A percentile compares a stretch with the other conserved stretches of the same genome.
phyloP scores from a whole-genome alignment of 2,329 filamentous ascomycete species.

The Sphaerulina vaccinii region DNA sequence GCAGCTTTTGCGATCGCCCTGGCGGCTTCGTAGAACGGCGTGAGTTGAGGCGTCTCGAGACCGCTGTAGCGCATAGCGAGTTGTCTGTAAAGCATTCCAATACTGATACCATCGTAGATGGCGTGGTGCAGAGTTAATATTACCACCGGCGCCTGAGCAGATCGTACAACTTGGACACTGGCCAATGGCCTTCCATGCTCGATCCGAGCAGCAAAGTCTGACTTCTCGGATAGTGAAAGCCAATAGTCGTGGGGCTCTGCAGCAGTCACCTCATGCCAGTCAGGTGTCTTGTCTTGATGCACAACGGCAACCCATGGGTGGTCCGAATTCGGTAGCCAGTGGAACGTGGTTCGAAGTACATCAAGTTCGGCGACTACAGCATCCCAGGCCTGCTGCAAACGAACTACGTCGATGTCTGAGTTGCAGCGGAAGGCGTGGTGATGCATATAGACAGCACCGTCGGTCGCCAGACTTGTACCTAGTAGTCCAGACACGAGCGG shows the following conservation, averaged over 20 bases:
- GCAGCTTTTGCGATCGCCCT: slow-evolving; percentile 7
- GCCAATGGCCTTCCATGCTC: slow-evolving; percentile 8
- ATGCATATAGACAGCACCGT: slow-evolving; percentile 19
- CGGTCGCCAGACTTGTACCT: slow-evolving; percentile 17
- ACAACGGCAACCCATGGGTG: slow-evolving; percentile 20
- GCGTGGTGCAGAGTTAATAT: slow-evolving; percentile 23
- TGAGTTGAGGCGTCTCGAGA: not conserved
- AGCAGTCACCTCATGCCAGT: slow-evolving; percentile 5
- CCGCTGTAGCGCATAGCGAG: slow-evolving; percentile 11
- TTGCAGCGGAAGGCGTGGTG: slow-evolving; percentile 16
- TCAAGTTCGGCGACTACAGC: slow-evolving; percentile 10
- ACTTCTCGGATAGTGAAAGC: slow-evolving; percentile 7
- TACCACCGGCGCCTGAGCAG: slow-evolving; percentile 7
- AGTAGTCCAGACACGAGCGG: slow-evolving; percentile 22
- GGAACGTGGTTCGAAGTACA: slow-evolving; percentile 19
- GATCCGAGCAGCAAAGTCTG: slow-evolving; percentile 11
- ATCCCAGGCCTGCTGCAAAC: slow-evolving; percentile 14
- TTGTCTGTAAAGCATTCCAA: slow-evolving; percentile 17
- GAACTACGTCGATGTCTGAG: slow-evolving; percentile 3
- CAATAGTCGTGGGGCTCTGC: slow-evolving; percentile 8
- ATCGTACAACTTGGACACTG: slow-evolving; percentile 4
- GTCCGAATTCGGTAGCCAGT: slow-evolving; percentile 12
- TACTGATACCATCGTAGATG: slow-evolving; percentile 23
- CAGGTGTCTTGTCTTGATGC: not conserved
- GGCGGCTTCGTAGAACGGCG: slow-evolving; percentile 20